Evolutionary conservation across 257 asterid genomes (phyloP).

Genomic region (Catharanthus roseus): DNA sequence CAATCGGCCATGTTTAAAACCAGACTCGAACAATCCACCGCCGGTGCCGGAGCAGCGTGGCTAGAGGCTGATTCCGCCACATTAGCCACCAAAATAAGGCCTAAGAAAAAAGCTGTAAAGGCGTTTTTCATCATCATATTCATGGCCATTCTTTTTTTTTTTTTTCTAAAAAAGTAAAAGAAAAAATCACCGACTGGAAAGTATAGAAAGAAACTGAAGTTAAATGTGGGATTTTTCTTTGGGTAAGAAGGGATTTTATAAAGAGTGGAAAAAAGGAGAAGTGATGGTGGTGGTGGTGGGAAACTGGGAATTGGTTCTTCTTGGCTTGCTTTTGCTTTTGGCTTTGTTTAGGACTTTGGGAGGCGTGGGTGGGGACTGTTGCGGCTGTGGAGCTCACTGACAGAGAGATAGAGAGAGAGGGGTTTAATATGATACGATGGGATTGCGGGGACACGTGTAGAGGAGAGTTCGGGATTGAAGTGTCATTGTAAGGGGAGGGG

Average conservation of each 20-base stretch:
- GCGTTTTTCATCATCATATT: neutral
- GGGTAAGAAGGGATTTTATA: neutral
- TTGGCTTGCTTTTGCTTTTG: neutral
- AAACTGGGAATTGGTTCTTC: no score
- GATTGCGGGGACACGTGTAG: neutral
- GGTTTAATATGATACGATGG: neutral
- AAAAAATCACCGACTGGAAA: neutral
- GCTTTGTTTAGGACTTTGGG: neutral
- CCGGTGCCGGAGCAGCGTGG: constrained; percentile 66
- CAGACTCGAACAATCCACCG: constrained; percentile 62
- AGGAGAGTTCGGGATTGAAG: neutral
- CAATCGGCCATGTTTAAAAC: constrained; percentile 72
- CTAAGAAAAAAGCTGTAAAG: neutral
- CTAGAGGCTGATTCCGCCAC: constrained; percentile 36
- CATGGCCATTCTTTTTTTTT: neutral
- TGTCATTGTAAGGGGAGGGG: neutral
- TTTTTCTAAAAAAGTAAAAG: neutral
- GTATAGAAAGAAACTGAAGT: no score
- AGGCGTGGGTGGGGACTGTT: no score
- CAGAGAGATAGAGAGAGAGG: no score
- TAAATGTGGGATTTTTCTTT: neutral
- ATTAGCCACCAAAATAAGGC: neutral
- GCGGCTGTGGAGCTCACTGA: no score
- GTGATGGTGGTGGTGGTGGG: neutral
- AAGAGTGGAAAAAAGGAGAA: neutral